Conservation (phyloP, 2,329 filamentous ascomycete genomes). For the Colletotrichum sp. region DNA sequence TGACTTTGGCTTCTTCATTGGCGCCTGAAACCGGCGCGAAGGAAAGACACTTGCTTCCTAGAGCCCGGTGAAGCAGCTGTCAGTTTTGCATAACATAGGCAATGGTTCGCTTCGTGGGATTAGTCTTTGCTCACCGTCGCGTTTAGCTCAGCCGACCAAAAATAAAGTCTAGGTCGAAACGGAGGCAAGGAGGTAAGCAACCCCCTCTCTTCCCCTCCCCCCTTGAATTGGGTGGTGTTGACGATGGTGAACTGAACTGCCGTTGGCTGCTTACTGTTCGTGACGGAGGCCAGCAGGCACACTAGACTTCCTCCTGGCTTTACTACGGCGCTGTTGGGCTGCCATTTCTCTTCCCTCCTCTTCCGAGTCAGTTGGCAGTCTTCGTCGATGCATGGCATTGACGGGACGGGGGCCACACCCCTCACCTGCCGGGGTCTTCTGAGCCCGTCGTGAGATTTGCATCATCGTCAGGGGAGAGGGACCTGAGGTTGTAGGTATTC, state of each 20-base stretch:
- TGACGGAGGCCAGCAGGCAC: not conserved
- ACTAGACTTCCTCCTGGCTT: not conserved
- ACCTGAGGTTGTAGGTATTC: not conserved
- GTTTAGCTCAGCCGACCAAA: not conserved
- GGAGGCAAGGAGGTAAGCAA: not conserved
- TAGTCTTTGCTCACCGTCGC: not conserved
- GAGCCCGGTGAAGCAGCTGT: constrained; percentile 8
- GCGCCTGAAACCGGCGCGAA: constrained; percentile 9
- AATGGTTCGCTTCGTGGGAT: not conserved
- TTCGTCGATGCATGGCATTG: not conserved
- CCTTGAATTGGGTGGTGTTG: not conserved
- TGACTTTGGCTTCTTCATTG: not conserved
- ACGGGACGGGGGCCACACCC: not conserved
- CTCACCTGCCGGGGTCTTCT: not conserved
- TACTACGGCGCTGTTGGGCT: not conserved
- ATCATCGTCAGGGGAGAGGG: not conserved
- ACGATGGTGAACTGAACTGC: not conserved
- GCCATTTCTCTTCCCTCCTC: not conserved
- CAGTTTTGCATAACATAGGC: constrained; percentile 1
- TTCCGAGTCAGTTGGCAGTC: not conserved
- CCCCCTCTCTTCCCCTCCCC: not conserved
- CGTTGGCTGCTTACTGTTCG: not conserved
- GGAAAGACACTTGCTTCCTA: not conserved
- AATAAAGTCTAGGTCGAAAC: constrained; percentile 11
- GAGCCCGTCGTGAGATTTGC: not conserved